Evolutionary conservation across 495 filamentous ascomycete genomes (phyloP).

Genomic region (Xylaria castorea): DNA sequence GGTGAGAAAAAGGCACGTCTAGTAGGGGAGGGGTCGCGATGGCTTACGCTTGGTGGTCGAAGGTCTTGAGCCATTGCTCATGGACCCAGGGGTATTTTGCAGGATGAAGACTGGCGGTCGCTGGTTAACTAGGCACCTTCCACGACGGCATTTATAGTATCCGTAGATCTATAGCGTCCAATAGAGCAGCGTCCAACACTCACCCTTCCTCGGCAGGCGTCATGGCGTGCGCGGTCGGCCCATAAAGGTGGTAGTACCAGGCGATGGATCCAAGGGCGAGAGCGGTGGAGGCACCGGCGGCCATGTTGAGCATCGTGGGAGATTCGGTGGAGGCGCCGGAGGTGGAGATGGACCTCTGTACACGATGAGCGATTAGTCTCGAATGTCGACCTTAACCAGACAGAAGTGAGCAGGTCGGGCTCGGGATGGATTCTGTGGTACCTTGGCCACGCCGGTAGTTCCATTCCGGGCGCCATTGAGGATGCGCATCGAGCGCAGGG

Average conservation of each 20-base stretch:
- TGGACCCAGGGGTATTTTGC: conserved; percentile 97
- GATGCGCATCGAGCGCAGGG: conserved; percentile 79
- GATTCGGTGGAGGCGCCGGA: conserved; percentile 64
- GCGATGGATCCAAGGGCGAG: conserved; percentile 85
- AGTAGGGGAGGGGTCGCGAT: not conserved
- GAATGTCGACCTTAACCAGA: conserved; percentile 25
- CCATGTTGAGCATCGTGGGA: conserved; percentile 73
- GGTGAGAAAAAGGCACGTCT: conserved; percentile 28
- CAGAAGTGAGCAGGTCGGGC: conserved; percentile 1
- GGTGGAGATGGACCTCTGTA: conserved; percentile 66
- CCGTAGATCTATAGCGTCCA: conserved; percentile 5
- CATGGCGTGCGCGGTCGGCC: conserved; percentile 83
- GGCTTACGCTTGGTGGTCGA: conserved; percentile 92
- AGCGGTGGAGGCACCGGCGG: conserved; percentile 81
- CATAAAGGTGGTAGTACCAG: conserved; percentile 97
- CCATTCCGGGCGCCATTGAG: conserved; percentile 72
- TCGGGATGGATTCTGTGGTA: conserved; percentile 46
- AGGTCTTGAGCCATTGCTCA: conserved; percentile 86
- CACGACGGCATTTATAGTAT: not conserved
- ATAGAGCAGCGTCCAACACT: conserved; percentile 50
- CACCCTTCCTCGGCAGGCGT: conserved; percentile 97
- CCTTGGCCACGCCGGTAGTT: conserved; percentile 65
- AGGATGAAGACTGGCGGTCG: conserved; percentile 76
- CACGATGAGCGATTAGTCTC: conserved; percentile 40
- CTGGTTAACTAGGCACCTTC: conserved; percentile 32